Evolutionary conservation across 2,329 filamentous ascomycete species (phyloP), one percentile per base, ranked within the genome.

Genomic region (Pyrenophora teres): DNA sequence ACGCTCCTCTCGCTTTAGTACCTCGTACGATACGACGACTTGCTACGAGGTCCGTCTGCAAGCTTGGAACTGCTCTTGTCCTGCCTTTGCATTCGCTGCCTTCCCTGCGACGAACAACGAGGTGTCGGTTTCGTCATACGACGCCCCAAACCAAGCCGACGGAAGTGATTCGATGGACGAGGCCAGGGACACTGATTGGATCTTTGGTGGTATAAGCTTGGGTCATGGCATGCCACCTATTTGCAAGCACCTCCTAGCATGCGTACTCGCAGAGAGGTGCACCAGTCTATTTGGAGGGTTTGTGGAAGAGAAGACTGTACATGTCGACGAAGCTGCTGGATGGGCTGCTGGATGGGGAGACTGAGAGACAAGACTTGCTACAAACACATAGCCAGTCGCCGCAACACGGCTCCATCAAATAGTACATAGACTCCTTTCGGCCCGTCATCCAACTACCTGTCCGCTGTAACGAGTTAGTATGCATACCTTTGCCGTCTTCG

Each of bases 201-300:
- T 40, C 23, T 65, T 65, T 21, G 63, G 85, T 0, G 83, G 83
- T 0, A 43, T 81, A 45, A 78, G 76, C 49, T 41, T 74, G 40
- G 62, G 70, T 46, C 25, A 58, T 3, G 67, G 74, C 32, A 76
- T 81, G 51, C 82, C 85, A 46, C 80, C 81, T 5, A 63, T 89
- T 75, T 99, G 93, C 72, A 97, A 97, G 76, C 93, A 99, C 74
- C 74, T 97, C 4, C 81, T 97, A 13, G 93, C 93, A 1, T 95
- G 90, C 71, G 74, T 93, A 35, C 72, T 97, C 48, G 87, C 81
- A 5, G 87, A 90, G 69, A 78, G 80, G 40, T 92, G 89, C 77
- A 70, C 69, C 0, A 71, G 57, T 3, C 71, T 86, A 23, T 81
- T 94, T 60, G 81, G 79, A 4, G 64, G 65, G 1, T 83, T 82